phyloP scores from a whole-genome alignment of 257 asterid genomes.

The Apocynum venetum region DNA sequence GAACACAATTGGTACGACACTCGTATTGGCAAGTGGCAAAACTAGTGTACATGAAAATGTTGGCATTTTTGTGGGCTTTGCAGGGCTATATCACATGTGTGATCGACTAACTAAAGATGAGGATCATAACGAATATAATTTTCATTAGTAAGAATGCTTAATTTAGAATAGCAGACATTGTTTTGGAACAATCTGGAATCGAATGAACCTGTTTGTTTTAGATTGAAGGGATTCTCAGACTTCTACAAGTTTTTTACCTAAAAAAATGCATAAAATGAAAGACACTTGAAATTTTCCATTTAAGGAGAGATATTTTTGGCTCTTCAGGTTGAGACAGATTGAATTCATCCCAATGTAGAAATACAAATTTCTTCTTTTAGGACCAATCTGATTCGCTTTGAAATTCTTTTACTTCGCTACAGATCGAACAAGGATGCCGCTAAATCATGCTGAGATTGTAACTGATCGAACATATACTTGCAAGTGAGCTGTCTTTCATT shows the following conservation, averaged over 20 bases:
- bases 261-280: no score
- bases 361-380: neutral
- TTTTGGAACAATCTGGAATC: neutral
- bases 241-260: neutral
- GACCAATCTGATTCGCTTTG: neutral
- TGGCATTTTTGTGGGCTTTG: neutral
- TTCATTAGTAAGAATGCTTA: neutral
- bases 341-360: neutral
- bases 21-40: neutral
- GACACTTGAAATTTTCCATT: neutral
- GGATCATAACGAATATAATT: neutral
- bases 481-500: constrained; percentile 45
- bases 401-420: constrained; percentile 23
- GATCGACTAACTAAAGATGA: neutral
- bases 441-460: constrained; percentile 74
- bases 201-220: neutral
- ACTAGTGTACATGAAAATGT: neutral
- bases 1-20: neutral
- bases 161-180: neutral
- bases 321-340: neutral
- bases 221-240: neutral
- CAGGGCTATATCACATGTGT: neutral
- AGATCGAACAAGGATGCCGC: constrained; percentile 76
- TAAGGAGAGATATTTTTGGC: neutral
- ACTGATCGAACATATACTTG: constrained; percentile 66